phyloP scores from a whole-genome alignment of 352 stramenopile species.

The Globisporangium abappressorium region DNA sequence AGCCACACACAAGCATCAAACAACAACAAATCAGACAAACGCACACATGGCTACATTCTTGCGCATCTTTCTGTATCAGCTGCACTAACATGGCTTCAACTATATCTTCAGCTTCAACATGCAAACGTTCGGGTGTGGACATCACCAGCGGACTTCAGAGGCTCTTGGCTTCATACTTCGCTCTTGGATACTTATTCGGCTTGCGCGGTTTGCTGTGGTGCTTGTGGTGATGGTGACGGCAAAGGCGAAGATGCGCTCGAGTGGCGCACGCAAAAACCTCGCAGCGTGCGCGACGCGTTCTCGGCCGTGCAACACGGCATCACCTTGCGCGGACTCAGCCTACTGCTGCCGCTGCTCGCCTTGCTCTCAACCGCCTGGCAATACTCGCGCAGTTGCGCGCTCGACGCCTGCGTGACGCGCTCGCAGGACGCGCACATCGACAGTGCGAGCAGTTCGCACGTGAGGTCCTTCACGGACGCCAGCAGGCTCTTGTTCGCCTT shows the following conservation, averaged over 20 bases:
- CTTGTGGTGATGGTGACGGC: background rate
- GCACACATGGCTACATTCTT: slow-evolving; percentile 8
- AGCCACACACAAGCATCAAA: background rate
- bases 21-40: background rate
- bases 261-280: slow-evolving; percentile 16
- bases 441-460: slow-evolving; percentile 1
- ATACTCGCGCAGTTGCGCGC: background rate
- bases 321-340: background rate
- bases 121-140: background rate
- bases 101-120: background rate
- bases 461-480: slow-evolving; percentile 5
- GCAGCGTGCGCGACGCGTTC: slow-evolving; percentile 5
- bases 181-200: background rate
- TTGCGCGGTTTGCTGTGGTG: background rate
- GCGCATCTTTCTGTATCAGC: background rate
- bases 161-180: background rate
- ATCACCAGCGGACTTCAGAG: background rate
- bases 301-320: slow-evolving; percentile 13
- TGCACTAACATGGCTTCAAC: background rate
- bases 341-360: background rate
- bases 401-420: background rate
- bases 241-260: background rate
- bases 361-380: background rate
- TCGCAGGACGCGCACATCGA: slow-evolving; percentile 7
- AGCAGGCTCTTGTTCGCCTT: slow-evolving; percentile 2